phyloP scores from a whole-genome alignment of 2,329 filamentous ascomycete species.

The Achaetomium macrosporum region DNA sequence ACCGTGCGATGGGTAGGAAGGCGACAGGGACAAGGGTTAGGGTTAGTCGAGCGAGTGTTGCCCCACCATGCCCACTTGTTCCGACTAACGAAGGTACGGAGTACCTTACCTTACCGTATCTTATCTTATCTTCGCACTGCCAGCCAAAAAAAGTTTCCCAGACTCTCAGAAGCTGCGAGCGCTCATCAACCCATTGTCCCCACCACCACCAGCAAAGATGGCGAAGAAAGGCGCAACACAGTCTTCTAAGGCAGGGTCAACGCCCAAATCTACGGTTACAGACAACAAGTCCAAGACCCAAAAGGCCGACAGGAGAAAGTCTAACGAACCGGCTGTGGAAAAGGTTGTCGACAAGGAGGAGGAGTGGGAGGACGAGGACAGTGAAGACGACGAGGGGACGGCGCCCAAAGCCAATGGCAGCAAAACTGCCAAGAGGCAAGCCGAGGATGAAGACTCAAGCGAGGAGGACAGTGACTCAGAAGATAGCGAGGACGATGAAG shows the following conservation, averaged over 20 bases:
- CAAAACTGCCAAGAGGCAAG: constrained; percentile 24
- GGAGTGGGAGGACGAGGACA: constrained; percentile 36
- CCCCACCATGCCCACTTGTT: constrained; percentile 11
- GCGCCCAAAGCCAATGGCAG: constrained; percentile 20
- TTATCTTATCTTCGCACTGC: constrained; percentile 22
- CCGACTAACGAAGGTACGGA: too few species aligned
- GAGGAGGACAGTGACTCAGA: constrained; percentile 34
- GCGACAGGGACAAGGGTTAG: constrained; percentile 1
- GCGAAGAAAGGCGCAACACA: constrained; percentile 22
- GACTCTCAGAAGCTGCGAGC: constrained; percentile 9
- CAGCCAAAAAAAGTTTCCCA: constrained; percentile 20
- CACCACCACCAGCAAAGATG: constrained; percentile 20
- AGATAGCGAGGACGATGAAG: constrained; percentile 28
- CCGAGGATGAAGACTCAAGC: constrained; percentile 25
- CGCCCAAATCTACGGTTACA: constrained; percentile 11
- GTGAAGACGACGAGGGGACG: constrained; percentile 29
- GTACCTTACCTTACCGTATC: not conserved
- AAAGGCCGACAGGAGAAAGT: constrained; percentile 16
- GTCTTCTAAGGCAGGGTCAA: constrained; percentile 13
- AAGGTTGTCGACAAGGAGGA: constrained; percentile 29
- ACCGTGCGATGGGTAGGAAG: too few species aligned
- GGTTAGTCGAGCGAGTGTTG: not conserved
- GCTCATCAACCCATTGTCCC: constrained; percentile 14
- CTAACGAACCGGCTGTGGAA: constrained; percentile 23
- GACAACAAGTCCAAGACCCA: constrained; percentile 12